Percentiles rank a stretch among this genome's conserved stretches.
Evolutionary conservation across 257 asterid species (phyloP).

Genomic region (Capsicum baccatum): DNA sequence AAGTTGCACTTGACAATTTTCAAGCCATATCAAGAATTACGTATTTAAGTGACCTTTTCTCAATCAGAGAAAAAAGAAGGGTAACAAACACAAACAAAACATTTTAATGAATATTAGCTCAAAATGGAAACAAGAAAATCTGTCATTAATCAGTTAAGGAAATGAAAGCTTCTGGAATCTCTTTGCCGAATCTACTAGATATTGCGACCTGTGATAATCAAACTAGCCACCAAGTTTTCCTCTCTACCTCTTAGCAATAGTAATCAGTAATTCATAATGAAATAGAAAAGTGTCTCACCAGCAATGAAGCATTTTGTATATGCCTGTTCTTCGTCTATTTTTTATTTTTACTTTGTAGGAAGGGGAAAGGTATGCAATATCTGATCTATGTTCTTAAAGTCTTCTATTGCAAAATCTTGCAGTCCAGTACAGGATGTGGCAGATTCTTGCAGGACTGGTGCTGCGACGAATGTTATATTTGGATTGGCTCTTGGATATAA

Average conservation of each 20-base stretch:
- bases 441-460: slow-evolving; percentile 59
- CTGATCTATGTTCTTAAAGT: neutral
- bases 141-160: neutral
- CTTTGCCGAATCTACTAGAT: too few species aligned
- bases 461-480: slow-evolving; percentile 56
- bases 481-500: slow-evolving; percentile 60
- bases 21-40: neutral
- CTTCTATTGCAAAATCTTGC: slow-evolving; percentile 22
- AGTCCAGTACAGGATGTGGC: slow-evolving; percentile 60
- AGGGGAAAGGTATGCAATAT: neutral
- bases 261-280: neutral
- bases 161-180: neutral
- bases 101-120: neutral
- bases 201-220: neutral
- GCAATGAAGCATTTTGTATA: neutral
- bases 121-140: neutral
- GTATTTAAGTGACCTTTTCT: neutral
- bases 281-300: neutral
- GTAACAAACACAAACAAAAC: neutral
- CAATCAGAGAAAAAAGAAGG: neutral
- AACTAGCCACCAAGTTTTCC: neutral
- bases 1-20: neutral
- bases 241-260: neutral
- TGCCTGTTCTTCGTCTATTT: neutral
- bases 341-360: neutral